Conservation (phyloP, 495 filamentous ascomycete genomes). For the Niebla homalea region DNA sequence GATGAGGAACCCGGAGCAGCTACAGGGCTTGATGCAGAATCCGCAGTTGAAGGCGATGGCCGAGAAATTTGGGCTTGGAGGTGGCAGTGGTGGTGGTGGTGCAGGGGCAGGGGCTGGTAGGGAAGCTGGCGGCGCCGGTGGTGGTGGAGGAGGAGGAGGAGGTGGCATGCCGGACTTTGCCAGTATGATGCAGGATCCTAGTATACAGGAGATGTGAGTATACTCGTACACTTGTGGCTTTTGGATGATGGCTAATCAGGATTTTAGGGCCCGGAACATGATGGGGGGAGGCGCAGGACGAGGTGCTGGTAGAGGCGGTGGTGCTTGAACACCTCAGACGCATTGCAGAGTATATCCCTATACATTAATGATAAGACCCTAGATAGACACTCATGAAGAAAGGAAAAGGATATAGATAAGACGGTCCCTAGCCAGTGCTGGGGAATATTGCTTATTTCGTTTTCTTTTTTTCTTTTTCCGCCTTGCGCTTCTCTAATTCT, state of each 20-base stretch:
- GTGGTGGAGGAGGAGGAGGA: slow-evolving; percentile 20
- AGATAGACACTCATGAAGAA: background rate
- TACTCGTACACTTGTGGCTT: background rate
- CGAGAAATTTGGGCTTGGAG: slow-evolving; percentile 44
- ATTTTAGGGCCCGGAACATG: slow-evolving; percentile 57
- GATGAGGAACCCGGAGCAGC: slow-evolving; percentile 87
- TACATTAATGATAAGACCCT: background rate
- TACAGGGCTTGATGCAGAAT: slow-evolving; percentile 86
- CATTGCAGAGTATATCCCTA: background rate
- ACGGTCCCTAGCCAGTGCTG: background rate
- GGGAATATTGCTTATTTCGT: background rate
- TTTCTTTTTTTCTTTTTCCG: background rate
- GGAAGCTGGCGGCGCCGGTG: background rate
- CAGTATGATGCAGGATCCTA: slow-evolving; percentile 78
- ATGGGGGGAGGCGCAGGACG: slow-evolving; percentile 44
- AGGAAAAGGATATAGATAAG: background rate
- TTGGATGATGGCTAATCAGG: slow-evolving; percentile 10
- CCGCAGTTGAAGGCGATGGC: slow-evolving; percentile 78
- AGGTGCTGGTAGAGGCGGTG: slow-evolving; percentile 32
- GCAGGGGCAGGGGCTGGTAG: background rate
- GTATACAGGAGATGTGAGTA: slow-evolving; percentile 83
- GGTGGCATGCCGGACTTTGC: slow-evolving; percentile 73
- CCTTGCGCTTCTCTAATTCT: background rate
- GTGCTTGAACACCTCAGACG: background rate
- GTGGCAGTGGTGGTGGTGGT: slow-evolving; percentile 26